Percentiles rank a stretch among this genome's conserved stretches.
Conservation (phyloP, 768 basidiomycete species). For the Boletus rufocinnamomeus region DNA sequence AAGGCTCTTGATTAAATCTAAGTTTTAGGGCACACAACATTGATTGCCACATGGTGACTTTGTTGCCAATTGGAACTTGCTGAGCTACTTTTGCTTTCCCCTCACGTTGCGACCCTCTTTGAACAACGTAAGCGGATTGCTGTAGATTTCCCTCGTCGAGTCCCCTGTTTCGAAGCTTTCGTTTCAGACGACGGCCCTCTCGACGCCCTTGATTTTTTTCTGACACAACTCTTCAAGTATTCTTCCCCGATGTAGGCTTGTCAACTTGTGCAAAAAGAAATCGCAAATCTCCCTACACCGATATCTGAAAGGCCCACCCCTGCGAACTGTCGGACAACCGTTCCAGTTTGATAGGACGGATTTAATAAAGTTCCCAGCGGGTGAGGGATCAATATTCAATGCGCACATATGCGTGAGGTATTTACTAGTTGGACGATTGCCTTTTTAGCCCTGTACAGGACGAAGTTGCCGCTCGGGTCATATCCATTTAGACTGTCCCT, state of each 20-base stretch:
- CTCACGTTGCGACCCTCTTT: conserved; percentile 6
- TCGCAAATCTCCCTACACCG: not conserved
- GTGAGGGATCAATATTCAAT: conserved; percentile 9
- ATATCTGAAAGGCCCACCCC: not conserved
- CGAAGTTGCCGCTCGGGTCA: not conserved
- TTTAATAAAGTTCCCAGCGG: not conserved
- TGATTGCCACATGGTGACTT: conserved; percentile 3
- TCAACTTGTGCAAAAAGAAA: not conserved
- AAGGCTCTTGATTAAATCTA: conserved; percentile 8
- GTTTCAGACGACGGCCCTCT: conserved; percentile 2
- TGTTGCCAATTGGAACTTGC: not conserved
- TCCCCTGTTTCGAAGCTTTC: conserved; percentile 5
- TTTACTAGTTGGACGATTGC: conserved; percentile 1
- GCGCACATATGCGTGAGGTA: not conserved
- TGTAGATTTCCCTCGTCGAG: not conserved
- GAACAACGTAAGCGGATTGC: conserved; percentile 8
- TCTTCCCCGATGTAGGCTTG: not conserved
- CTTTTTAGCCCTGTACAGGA: conserved; percentile 10
- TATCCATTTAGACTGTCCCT: conserved; percentile 7
- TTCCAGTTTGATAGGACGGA: conserved; percentile 1
- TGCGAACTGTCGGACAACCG: conserved; percentile 2
- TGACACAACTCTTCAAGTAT: not conserved
- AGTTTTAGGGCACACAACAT: conserved; percentile 14
- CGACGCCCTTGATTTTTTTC: not conserved
- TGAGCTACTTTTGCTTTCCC: conserved; percentile 9